Evolutionary conservation across 495 filamentous ascomycete species (phyloP).

Genomic region (Podospora didyma): DNA sequence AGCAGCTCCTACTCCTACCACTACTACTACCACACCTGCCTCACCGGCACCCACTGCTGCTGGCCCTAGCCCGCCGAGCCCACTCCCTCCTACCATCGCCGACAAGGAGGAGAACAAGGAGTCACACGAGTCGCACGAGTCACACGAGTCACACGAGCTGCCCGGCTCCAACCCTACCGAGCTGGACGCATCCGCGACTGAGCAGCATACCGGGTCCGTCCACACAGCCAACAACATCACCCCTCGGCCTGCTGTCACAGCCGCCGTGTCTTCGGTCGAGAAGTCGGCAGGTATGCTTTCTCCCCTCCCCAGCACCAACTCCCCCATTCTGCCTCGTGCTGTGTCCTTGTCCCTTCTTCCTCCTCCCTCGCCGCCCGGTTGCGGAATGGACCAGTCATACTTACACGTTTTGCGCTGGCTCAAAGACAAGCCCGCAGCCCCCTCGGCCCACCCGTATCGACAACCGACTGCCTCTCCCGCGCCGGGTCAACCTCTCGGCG

Average conservation of each 20-base stretch:
- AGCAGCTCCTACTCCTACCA: no score
- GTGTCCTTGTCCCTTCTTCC: no score
- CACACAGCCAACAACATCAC: not conserved
- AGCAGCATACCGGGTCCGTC: no score
- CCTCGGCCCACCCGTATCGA: not conserved
- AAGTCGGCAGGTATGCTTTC: slow-evolving; percentile 12
- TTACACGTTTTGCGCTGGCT: not conserved
- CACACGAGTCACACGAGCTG: slow-evolving; percentile 2
- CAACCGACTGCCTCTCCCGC: no score
- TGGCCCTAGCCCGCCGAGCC: not conserved
- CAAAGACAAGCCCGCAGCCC: no score
- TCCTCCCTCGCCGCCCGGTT: not conserved
- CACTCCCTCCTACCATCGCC: not conserved
- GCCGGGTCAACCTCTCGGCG: not conserved
- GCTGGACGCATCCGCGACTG: not conserved
- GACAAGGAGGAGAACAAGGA: slow-evolving; percentile 3
- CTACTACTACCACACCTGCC: no score
- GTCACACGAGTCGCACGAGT: slow-evolving; percentile 1
- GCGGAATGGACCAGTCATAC: no score
- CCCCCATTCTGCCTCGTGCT: no score
- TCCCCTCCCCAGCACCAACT: not conserved
- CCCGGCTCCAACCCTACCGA: not conserved
- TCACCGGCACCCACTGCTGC: slow-evolving; percentile 6
- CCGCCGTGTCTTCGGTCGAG: not conserved
- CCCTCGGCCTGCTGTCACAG: not conserved